Evolutionary conservation across 1,284 basidiomycete species (phyloP).

Genomic region (Ganoderma resinaceum): DNA sequence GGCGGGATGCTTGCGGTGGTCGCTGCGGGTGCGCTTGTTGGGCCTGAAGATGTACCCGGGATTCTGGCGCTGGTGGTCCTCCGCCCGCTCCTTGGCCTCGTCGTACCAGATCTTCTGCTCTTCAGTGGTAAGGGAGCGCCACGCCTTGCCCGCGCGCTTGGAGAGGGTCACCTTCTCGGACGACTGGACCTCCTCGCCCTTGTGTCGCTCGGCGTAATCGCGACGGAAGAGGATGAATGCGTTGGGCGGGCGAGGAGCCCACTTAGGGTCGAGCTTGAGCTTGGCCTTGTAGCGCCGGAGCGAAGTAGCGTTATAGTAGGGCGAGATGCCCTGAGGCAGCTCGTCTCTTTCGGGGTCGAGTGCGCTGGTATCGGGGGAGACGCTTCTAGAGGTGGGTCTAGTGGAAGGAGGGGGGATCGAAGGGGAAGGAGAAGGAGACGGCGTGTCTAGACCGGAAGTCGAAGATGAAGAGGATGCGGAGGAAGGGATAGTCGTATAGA

Average conservation of each 20-base stretch:
- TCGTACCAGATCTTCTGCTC: conserved; percentile 57
- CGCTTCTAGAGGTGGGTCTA: conserved; percentile 21
- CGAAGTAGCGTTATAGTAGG: conserved; percentile 29
- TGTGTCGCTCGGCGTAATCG: conserved; percentile 60
- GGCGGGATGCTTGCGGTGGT: conserved; percentile 21
- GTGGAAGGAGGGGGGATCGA: conserved; percentile 13
- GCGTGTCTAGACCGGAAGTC: conserved; percentile 6
- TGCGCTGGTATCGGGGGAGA: conserved; percentile 23
- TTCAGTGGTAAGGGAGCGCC: conserved; percentile 54
- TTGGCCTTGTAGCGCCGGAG: conserved; percentile 34
- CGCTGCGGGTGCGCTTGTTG: conserved; percentile 26
- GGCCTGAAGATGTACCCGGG: conserved; percentile 72
- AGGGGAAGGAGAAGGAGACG: conserved; percentile 14
- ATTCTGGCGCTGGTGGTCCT: conserved; percentile 56
- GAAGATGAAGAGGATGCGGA: conserved; percentile 7
- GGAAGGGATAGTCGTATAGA: conserved; percentile 21
- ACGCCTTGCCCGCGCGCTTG: conserved; percentile 67
- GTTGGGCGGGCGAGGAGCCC: conserved; percentile 86
- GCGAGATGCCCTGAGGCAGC: conserved; percentile 10
- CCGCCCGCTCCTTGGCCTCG: conserved; percentile 58
- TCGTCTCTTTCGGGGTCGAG: background rate
- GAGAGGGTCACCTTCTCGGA: conserved; percentile 58
- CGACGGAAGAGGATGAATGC: conserved; percentile 91
- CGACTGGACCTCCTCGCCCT: conserved; percentile 26
- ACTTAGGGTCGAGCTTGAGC: conserved; percentile 54